A percentile compares a stretch with the other conserved stretches of the same genome.
Conservation (phyloP, 805 yeast species). For the Wickerhamia fluorescens region DNA sequence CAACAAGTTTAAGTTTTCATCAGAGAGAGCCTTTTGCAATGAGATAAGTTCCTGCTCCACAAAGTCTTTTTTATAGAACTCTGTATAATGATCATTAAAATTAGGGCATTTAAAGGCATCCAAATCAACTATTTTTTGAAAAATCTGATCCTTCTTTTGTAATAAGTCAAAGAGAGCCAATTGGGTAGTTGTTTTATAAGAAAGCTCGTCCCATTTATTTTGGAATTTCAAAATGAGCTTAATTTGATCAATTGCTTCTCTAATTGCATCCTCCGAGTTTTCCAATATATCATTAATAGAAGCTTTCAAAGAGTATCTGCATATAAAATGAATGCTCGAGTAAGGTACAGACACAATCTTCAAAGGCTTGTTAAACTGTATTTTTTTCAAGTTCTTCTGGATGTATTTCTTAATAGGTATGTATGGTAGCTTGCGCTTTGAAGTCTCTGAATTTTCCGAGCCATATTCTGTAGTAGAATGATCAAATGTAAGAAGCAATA, state of each 20-base stretch:
- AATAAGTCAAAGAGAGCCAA: slow-evolving; percentile 30
- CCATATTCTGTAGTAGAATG: slow-evolving; percentile 25
- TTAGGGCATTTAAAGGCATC: slow-evolving; percentile 30
- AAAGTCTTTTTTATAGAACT: slow-evolving; percentile 38
- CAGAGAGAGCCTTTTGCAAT: slow-evolving; percentile 61
- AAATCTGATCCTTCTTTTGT: slow-evolving; percentile 28
- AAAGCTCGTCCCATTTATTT: slow-evolving; percentile 36
- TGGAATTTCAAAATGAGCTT: slow-evolving; percentile 28
- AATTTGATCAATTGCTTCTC: slow-evolving; percentile 30
- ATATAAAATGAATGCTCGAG: slow-evolving; percentile 37
- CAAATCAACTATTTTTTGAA: slow-evolving; percentile 19
- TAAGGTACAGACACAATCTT: slow-evolving; percentile 35
- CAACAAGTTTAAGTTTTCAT: slow-evolving; percentile 79
- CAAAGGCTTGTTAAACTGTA: slow-evolving; percentile 27
- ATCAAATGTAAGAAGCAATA: slow-evolving; percentile 40
- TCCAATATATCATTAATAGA: slow-evolving; percentile 28
- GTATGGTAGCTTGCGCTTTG: slow-evolving; percentile 24
- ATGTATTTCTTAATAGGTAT: slow-evolving; percentile 29
- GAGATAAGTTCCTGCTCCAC: slow-evolving; percentile 46
- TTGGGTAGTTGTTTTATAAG: slow-evolving; percentile 28
- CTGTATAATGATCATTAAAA: slow-evolving; percentile 39
- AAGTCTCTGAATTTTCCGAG: no score
- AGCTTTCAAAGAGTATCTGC: slow-evolving; percentile 28
- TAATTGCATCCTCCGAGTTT: slow-evolving; percentile 28
- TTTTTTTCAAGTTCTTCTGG: slow-evolving; percentile 20